Conservation (phyloP, 345 rosid genomes). For the Euphorbia tirucalli region DNA sequence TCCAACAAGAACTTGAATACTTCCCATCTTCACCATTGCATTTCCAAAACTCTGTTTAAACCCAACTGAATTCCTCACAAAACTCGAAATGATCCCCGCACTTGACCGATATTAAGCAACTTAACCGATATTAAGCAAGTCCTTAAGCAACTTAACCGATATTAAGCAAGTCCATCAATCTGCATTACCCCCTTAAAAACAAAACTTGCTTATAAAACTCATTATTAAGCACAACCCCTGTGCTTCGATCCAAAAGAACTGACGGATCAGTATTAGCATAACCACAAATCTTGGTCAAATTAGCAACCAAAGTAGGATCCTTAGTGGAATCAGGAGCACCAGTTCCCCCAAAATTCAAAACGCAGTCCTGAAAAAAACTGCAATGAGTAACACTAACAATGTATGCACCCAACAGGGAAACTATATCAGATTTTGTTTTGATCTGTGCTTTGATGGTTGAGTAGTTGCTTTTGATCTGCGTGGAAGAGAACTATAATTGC, state of each 20-base stretch:
- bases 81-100: slow-evolving; percentile 36
- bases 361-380: slow-evolving; percentile 50
- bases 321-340: slow-evolving; percentile 48
- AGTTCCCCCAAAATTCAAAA: slow-evolving; percentile 41
- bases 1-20: slow-evolving; percentile 49
- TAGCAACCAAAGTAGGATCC: slow-evolving; percentile 43
- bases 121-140: too few relatives aligned
- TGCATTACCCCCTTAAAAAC: slow-evolving; percentile 48
- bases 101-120: slow-evolving; percentile 45
- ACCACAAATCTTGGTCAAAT: slow-evolving; percentile 40
- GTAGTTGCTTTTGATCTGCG: too few relatives aligned
- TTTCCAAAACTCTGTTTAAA: slow-evolving; percentile 46
- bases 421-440: slow-evolving; percentile 70
- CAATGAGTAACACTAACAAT: slow-evolving; percentile 72
- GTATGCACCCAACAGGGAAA: slow-evolving; percentile 71
- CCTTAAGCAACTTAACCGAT: too few relatives aligned
- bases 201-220: slow-evolving; percentile 41
- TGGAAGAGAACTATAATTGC: too few relatives aligned
- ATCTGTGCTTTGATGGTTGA: too few relatives aligned
- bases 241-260: slow-evolving; percentile 58
- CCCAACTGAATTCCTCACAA: slow-evolving; percentile 28
- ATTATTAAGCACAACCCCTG: slow-evolving; percentile 47
- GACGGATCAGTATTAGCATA: slow-evolving; percentile 38
- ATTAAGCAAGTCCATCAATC: slow-evolving; percentile 69
- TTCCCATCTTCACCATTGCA: slow-evolving; percentile 64